These are phyloP conservation scores for Viola odorata DNA, from an alignment of 345 rosid genomes.

Conservation along the genomic window DNA sequence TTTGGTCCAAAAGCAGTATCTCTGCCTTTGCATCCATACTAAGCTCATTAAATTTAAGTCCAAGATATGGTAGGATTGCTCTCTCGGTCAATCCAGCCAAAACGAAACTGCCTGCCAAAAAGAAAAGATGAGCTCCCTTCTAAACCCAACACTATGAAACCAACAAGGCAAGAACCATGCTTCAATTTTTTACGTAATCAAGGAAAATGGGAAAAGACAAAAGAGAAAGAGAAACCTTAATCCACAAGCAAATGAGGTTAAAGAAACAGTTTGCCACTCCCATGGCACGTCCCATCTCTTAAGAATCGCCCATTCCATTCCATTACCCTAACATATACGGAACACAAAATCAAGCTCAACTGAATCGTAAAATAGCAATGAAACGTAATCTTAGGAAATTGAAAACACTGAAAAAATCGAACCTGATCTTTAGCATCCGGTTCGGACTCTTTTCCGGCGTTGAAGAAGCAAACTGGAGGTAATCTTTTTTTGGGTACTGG, in stretches of 20 bases:
- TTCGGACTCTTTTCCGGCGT: conserved; percentile 45
- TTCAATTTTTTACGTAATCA: neutral
- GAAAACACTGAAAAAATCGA: neutral
- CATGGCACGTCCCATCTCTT: conserved; percentile 93
- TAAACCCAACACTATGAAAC: conserved; percentile 4
- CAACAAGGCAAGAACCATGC: neutral
- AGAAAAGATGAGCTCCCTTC: conserved; percentile 30
- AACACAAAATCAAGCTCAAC: neutral
- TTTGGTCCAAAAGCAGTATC: conserved; percentile 67
- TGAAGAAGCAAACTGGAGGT: conserved; percentile 35
- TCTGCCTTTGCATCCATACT: conserved; percentile 85
- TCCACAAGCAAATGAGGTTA: conserved; percentile 86
- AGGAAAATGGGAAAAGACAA: neutral
- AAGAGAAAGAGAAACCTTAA: conserved; percentile 45
- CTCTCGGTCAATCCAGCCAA: conserved; percentile 81
- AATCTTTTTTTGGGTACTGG: conserved; percentile 19
- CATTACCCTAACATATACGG: conserved; percentile 18
- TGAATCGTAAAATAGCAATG: too few relatives aligned
- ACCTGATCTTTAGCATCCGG: conserved; percentile 29
- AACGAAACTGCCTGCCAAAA: conserved; percentile 88
- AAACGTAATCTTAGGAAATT: neutral
- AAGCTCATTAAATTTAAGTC: conserved; percentile 52
- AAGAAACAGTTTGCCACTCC: conserved; percentile 78
- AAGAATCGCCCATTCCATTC: conserved; percentile 55
- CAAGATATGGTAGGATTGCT: conserved; percentile 54